phyloP scores from a whole-genome alignment of 805 yeast genomes.

The Starmerella davenportii region DNA sequence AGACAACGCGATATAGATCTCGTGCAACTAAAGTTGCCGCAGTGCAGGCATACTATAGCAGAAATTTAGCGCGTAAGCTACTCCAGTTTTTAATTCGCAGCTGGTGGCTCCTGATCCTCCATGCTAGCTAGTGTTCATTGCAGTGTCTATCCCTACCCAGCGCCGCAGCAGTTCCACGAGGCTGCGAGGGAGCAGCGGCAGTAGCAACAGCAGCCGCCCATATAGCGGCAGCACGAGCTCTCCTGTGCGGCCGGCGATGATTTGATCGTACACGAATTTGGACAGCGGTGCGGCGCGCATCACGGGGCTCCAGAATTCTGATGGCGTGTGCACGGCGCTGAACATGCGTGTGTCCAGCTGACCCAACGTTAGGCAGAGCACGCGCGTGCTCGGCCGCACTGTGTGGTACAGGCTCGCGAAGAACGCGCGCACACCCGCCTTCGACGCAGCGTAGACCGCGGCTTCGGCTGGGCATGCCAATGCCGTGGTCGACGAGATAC shows the following conservation, averaged over 20 bases:
- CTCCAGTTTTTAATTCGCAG: too few species aligned
- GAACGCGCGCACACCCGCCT: slow-evolving; percentile 55
- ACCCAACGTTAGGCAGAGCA: slow-evolving; percentile 61
- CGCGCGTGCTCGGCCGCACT: slow-evolving; percentile 32
- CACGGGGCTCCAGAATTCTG: slow-evolving; percentile 53
- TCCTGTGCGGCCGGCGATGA: slow-evolving; percentile 27
- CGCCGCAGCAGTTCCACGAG: slow-evolving; percentile 33
- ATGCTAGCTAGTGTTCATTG: too few species aligned
- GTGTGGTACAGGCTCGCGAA: slow-evolving; percentile 56
- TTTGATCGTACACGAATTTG: slow-evolving; percentile 26
- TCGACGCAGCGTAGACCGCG: slow-evolving; percentile 66
- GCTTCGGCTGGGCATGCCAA: slow-evolving; percentile 55
- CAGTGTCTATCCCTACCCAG: slow-evolving; percentile 48
- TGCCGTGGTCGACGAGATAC: slow-evolving; percentile 60
- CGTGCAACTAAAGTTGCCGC: too few species aligned
- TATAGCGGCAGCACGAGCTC: slow-evolving; percentile 52
- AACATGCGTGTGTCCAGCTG: slow-evolving; percentile 58
- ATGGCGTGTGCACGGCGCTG: slow-evolving; percentile 46
- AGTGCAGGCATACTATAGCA: too few species aligned
- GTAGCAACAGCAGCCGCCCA: slow-evolving; percentile 46
- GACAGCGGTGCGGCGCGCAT: slow-evolving; percentile 49
- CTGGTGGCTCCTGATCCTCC: too few species aligned
- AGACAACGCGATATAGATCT: too few species aligned
- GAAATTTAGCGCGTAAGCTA: too few species aligned
- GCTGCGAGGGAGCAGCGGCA: slow-evolving; percentile 53